A percentile compares a stretch with the other conserved stretches of the same genome.
Evolutionary conservation across 1,284 basidiomycete genomes (phyloP).

Genomic region (Ustilago esculenta): DNA sequence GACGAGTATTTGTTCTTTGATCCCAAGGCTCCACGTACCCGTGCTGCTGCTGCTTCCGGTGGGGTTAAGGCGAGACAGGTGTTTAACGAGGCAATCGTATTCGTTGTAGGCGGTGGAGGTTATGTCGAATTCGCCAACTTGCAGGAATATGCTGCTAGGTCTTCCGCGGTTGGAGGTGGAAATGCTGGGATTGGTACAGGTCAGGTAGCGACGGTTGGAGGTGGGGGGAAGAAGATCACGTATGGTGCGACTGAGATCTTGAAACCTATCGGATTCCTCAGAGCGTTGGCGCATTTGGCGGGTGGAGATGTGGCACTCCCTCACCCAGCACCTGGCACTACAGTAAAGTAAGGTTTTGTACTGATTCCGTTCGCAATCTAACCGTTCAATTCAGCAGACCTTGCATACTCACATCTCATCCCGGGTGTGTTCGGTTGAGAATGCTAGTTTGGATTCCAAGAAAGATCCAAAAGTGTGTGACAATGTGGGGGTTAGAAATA

Average conservation of each 20-base stretch:
- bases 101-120: slow-evolving; percentile 94
- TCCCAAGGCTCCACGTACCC: slow-evolving; percentile 70
- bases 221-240: slow-evolving; percentile 73
- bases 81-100: slow-evolving; percentile 89
- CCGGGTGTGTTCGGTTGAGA: not conserved
- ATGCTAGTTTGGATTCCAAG: too few relatives aligned
- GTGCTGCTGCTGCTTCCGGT: slow-evolving; percentile 24
- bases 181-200: slow-evolving; percentile 25
- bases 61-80: slow-evolving; percentile 68
- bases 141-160: slow-evolving; percentile 58
- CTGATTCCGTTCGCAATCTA: too few relatives aligned
- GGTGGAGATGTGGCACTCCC: slow-evolving; percentile 21
- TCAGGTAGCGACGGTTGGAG: slow-evolving; percentile 48
- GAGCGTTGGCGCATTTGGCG: slow-evolving; percentile 70
- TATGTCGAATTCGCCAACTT: slow-evolving; percentile 98
- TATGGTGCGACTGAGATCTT: slow-evolving; percentile 97
- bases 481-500: slow-evolving; percentile 13
- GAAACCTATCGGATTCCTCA: slow-evolving; percentile 85
- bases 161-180: slow-evolving; percentile 80
- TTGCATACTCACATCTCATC: not conserved
- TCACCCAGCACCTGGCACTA: too few relatives aligned
- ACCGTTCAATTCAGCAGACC: not conserved
- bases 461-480: too few relatives aligned
- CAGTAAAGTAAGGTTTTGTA: slow-evolving; percentile 1
- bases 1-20: slow-evolving; percentile 96